phyloP scores from a whole-genome alignment of 164 flowering plant species.

The Macadamia tetraphylla region DNA sequence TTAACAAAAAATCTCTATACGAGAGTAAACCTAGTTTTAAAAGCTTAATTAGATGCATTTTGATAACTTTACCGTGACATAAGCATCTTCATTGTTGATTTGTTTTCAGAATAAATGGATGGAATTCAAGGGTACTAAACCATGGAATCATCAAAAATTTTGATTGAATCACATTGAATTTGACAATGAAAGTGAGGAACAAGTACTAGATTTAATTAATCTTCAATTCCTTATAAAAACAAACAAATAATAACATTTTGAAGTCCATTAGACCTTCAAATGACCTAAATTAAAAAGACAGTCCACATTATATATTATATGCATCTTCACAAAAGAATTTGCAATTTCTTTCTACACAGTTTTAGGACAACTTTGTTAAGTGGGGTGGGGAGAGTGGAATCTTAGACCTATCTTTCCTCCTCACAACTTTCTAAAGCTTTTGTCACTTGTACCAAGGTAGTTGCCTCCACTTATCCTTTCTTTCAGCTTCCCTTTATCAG shows the following conservation, averaged over 20 bases:
- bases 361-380: constrained; percentile 9
- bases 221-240: background rate
- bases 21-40: too few relatives aligned
- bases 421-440: constrained; percentile 1
- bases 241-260: background rate
- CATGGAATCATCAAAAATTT: too few relatives aligned
- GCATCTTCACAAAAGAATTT: constrained; percentile 22
- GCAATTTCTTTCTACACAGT: constrained; percentile 13
- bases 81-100: too few relatives aligned
- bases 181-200: too few relatives aligned
- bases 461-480: constrained; percentile 16
- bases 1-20: too few relatives aligned
- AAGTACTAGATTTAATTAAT: too few relatives aligned
- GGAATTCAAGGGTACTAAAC: too few relatives aligned
- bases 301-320: too few relatives aligned
- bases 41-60: too few relatives aligned
- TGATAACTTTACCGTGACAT: too few relatives aligned
- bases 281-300: background rate
- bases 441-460: constrained; percentile 10
- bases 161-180: background rate
- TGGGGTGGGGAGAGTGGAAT: constrained; percentile 18
- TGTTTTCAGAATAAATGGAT: too few relatives aligned
- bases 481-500: background rate
- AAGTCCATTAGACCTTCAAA: background rate
- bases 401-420: constrained; percentile 5